phyloP scores from a whole-genome alignment of 116 monocot genomes.

The Trichopus zeylanicus region DNA sequence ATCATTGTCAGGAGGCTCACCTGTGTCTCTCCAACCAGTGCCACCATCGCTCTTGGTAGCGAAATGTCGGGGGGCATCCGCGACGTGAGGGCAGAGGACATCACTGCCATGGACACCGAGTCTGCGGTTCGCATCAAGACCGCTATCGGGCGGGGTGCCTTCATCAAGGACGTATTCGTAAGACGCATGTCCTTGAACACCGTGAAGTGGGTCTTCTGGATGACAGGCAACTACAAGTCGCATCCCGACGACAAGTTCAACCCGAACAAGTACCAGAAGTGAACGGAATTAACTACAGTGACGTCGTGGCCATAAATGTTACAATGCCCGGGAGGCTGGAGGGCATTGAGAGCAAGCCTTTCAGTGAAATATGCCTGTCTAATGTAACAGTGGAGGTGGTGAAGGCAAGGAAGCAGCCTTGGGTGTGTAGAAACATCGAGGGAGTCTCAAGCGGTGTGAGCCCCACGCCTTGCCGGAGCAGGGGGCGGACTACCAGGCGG shows the following conservation, averaged over 20 bases:
- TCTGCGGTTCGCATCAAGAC: slow-evolving; percentile 54
- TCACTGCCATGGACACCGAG: slow-evolving; percentile 33
- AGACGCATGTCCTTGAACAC: slow-evolving; percentile 38
- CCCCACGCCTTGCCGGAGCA: slow-evolving; percentile 30
- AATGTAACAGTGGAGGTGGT: slow-evolving; percentile 34
- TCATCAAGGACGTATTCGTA: slow-evolving; percentile 38
- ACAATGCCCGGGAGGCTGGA: slow-evolving; percentile 42
- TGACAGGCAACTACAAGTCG: slow-evolving; percentile 25
- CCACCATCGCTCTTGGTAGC: slow-evolving; percentile 31
- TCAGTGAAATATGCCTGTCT: slow-evolving; percentile 44
- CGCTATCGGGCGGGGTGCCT: slow-evolving; percentile 37
- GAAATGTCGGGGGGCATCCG: slow-evolving; percentile 42
- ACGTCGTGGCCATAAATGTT: slow-evolving; percentile 42
- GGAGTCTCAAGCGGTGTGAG: slow-evolving; percentile 22
- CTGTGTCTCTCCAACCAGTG: slow-evolving; percentile 43
- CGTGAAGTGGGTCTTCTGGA: slow-evolving; percentile 69
- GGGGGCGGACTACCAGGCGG: slow-evolving; percentile 1
- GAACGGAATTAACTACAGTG: slow-evolving; percentile 34
- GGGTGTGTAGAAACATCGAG: slow-evolving; percentile 43
- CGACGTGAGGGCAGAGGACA: slow-evolving; percentile 25
- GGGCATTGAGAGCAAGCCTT: slow-evolving; percentile 28
- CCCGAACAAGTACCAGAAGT: slow-evolving; percentile 36
- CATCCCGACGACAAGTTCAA: slow-evolving; percentile 21
- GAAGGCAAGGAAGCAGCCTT: slow-evolving; percentile 32
- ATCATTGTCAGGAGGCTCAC: slow-evolving; percentile 34